Conservation (phyloP, 176 grass and related monocot species). For the Avena insularis region DNA sequence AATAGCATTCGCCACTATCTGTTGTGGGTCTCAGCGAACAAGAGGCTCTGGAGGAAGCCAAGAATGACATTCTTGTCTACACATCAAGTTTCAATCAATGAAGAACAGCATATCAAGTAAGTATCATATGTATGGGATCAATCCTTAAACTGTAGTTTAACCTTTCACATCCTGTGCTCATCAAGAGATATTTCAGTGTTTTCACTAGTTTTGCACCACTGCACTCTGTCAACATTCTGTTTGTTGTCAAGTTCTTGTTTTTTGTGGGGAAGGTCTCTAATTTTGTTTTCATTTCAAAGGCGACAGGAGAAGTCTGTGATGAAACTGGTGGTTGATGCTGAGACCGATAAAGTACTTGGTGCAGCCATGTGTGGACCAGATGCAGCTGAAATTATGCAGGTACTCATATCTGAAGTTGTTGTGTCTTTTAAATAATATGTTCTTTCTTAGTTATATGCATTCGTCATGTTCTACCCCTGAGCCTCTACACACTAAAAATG, state of each 20-base stretch:
- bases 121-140: not conserved
- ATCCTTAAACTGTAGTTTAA: not conserved
- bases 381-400: constrained; percentile 94
- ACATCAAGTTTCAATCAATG: constrained; percentile 91
- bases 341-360: constrained; percentile 80
- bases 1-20: constrained; percentile 83
- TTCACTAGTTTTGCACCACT: not conserved
- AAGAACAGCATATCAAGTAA: constrained; percentile 97
- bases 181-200: not conserved
- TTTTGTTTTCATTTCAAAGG: constrained; percentile 34
- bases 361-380: constrained; percentile 92
- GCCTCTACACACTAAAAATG: not conserved
- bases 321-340: constrained; percentile 84
- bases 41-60: constrained; percentile 71
- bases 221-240: not conserved
- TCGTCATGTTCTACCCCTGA: not conserved
- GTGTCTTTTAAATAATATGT: too few species aligned
- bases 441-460: not conserved
- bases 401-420: not conserved
- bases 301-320: constrained; percentile 79
- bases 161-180: not conserved
- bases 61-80: constrained; percentile 77
- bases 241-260: not conserved
- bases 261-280: not conserved
- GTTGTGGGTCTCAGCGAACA: constrained; percentile 91